phyloP scores from a whole-genome alignment of 805 yeast genomes.

The Kodamaea leandrae region DNA sequence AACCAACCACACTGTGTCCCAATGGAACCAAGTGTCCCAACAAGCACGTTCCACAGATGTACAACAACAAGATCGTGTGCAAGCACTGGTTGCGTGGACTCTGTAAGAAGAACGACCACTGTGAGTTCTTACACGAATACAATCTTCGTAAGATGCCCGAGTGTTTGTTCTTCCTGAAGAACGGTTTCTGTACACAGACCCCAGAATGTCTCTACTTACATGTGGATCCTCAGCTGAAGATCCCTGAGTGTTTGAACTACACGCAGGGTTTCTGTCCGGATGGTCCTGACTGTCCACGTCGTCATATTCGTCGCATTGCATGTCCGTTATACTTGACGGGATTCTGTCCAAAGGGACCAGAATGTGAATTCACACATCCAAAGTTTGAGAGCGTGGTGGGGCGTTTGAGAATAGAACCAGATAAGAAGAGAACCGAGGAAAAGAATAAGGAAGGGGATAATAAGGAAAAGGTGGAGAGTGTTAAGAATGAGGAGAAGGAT shows the following conservation, averaged over 20 bases:
- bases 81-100: constrained; percentile 98
- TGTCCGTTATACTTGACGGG: constrained; percentile 86
- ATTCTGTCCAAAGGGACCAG: constrained; percentile 37
- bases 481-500: background rate
- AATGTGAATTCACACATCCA: constrained; percentile 82
- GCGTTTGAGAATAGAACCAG: constrained; percentile 44
- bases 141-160: constrained; percentile 95
- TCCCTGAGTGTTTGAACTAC: constrained; percentile 85
- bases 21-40: constrained; percentile 81
- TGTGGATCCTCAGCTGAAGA: constrained; percentile 81
- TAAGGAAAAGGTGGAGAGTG: background rate
- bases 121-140: constrained; percentile 95
- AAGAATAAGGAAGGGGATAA: background rate
- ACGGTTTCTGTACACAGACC: constrained; percentile 84
- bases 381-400: constrained; percentile 51
- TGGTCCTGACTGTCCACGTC: constrained; percentile 80
- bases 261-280: constrained; percentile 87
- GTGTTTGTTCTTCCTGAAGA: constrained; percentile 80
- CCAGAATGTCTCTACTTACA: constrained; percentile 94
- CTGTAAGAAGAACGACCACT: constrained; percentile 93
- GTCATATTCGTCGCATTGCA: constrained; percentile 72
- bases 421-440: constrained; percentile 22
- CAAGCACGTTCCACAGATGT: constrained; percentile 67
- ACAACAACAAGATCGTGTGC: constrained; percentile 70
- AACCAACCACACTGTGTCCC: constrained; percentile 71